These are phyloP conservation scores for Cubamyces sp. DNA, from an alignment of 768 basidiomycete genomes.

Conservation along the genomic window DNA sequence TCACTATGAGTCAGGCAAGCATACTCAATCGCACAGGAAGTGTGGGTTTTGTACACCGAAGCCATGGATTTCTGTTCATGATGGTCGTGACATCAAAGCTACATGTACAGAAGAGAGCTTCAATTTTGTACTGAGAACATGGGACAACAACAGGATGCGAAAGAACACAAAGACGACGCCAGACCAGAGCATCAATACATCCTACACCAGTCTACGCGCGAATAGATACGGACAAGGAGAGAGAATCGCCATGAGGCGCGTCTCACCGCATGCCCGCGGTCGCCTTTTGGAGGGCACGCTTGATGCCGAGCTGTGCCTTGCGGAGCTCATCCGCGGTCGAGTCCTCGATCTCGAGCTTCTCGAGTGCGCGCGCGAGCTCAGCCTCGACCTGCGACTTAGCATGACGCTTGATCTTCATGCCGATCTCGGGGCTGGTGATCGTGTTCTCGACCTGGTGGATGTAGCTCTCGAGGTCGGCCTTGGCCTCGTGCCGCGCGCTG, in stretches of 20 bases:
- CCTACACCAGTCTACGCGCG: slow-evolving; percentile 21
- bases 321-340: slow-evolving; percentile 92
- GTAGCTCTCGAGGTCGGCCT: slow-evolving; percentile 97
- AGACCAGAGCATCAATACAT: slow-evolving; percentile 26
- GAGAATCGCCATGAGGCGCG: neutral
- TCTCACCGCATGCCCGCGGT: slow-evolving; percentile 84
- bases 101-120: slow-evolving; percentile 22
- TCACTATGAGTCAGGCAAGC: neutral
- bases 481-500: slow-evolving; percentile 96
- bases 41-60: neutral
- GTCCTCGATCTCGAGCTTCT: slow-evolving; percentile 98
- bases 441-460: slow-evolving; percentile 96
- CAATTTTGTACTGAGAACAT: slow-evolving; percentile 22
- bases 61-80: slow-evolving; percentile 4
- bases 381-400: slow-evolving; percentile 94
- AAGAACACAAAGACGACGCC: slow-evolving; percentile 19
- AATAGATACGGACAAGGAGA: neutral
- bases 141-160: slow-evolving; percentile 23
- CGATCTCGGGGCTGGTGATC: slow-evolving; percentile 94
- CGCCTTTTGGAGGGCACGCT: slow-evolving; percentile 97
- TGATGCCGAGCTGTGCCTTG: slow-evolving; percentile 94
- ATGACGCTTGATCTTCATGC: slow-evolving; percentile 98
- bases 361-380: slow-evolving; percentile 96
- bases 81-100: slow-evolving; percentile 16
- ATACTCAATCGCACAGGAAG: neutral